phyloP scores from a whole-genome alignment of 495 filamentous ascomycete genomes.

The Neurospora tetraspora region DNA sequence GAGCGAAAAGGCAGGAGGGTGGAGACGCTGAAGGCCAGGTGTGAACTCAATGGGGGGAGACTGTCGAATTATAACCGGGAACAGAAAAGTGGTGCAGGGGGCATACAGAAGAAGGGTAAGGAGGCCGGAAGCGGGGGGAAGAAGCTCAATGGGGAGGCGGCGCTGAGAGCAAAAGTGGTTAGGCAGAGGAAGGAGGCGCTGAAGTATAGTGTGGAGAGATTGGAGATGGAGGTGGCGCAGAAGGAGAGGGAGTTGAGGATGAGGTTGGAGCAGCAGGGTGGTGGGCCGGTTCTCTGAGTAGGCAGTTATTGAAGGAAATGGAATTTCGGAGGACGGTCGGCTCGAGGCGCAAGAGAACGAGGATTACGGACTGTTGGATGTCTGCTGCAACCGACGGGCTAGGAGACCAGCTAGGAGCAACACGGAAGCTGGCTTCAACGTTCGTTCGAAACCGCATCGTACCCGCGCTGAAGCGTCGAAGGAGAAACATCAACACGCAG shows the following conservation, averaged over 20 bases:
- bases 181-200: slow-evolving; percentile 33
- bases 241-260: slow-evolving; percentile 41
- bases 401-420: neutral
- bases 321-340: neutral
- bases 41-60: slow-evolving; percentile 37
- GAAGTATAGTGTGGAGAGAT: slow-evolving; percentile 38
- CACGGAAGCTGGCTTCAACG: neutral
- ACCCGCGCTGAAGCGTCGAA: neutral
- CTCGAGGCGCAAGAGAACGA: neutral
- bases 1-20: slow-evolving; percentile 35
- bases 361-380: too few species aligned
- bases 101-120: neutral
- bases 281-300: neutral
- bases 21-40: slow-evolving; percentile 37
- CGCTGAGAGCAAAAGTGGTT: slow-evolving; percentile 29
- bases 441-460: neutral
- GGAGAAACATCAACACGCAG: neutral
- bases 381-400: neutral
- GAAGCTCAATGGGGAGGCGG: slow-evolving; percentile 20
- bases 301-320: neutral
- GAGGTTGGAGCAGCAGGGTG: slow-evolving; percentile 23
- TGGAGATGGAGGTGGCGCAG: slow-evolving; percentile 41
- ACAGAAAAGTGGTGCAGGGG: neutral
- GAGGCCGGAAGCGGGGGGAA: neutral
- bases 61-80: slow-evolving; percentile 16